Evolutionary conservation across 768 basidiomycete genomes (phyloP), one percentile per base, ranked within the genome.

Genomic region (Russula ochroleuca): DNA sequence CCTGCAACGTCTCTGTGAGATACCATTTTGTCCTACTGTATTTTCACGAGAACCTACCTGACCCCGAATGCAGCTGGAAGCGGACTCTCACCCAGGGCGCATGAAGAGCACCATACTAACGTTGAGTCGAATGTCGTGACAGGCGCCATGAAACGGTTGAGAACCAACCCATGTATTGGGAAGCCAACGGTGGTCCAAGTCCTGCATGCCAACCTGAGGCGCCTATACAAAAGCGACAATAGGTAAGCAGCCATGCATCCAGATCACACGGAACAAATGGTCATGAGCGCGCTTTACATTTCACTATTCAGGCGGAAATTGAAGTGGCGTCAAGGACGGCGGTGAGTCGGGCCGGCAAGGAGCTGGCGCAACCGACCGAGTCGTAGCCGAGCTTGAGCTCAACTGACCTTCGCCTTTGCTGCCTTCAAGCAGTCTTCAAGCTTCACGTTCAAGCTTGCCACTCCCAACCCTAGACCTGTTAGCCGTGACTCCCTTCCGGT

Each of bases 281-380:
- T 35, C 8, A 28, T 28, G 28, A 28, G 28, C 28, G 28, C 28
- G 5, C 28, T 28, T 5, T 5, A 28, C 28, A 28, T 28, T 28
- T 28, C 28, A 28, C 28, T n/a, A n/a, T n/a, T n/a, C n/a, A n/a
- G n/a, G n/a, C n/a, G n/a, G n/a, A n/a, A n/a, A n/a, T n/a, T n/a
- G n/a, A n/a, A n/a, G n/a, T n/a, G n/a, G 35, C 35, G 35, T 35
- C 35, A 35, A 2, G 10, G 14, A 49, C 7, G 25, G 37, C 52
- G 58, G 63, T 19, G 19, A 15, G 21, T 13, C 63, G 63, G 63
- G 40, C 63, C 63, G 63, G 19, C 33, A 6, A 5, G 9, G 31
- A 9, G 21, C 17, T 15, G n/a, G 38, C 9, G 33, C 45, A 35
- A 59, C n/a, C n/a, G n/a, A 5, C 45, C 23, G 53, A 55, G 50